A percentile compares a stretch with the other conserved stretches of the same genome.
Conservation (phyloP, 495 filamentous ascomycete genomes). For the Trichoderma erinaceum region DNA sequence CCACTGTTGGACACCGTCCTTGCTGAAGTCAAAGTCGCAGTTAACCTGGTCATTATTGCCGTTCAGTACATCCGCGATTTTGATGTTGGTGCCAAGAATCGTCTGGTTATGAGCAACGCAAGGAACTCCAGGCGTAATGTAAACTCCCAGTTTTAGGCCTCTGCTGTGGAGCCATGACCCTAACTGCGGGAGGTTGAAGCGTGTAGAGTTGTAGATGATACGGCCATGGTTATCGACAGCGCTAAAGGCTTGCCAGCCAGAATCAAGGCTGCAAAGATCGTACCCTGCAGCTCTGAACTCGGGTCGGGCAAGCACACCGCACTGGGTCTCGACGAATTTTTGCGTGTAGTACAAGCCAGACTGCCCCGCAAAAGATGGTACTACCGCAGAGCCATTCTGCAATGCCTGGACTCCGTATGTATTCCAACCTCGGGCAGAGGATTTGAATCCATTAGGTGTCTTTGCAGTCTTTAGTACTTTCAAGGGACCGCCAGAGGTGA, state of each 20-base stretch:
- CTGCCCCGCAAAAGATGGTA: constrained; percentile 18
- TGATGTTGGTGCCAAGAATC: constrained; percentile 26
- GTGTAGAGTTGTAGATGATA: constrained; percentile 23
- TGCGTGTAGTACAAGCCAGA: constrained; percentile 22
- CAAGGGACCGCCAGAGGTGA: constrained; percentile 15
- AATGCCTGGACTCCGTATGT: constrained; percentile 15
- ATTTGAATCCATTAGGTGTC: constrained; percentile 13
- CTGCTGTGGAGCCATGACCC: constrained; percentile 23
- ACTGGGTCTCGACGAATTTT: constrained; percentile 21
- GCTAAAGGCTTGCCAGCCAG: constrained; percentile 25
- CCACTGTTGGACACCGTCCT: constrained; percentile 26
- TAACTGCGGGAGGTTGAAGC: constrained; percentile 23
- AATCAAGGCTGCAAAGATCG: constrained; percentile 26
- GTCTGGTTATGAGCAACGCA: constrained; percentile 22
- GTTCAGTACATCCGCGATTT: constrained; percentile 23
- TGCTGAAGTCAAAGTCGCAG: constrained; percentile 27
- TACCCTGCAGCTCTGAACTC: constrained; percentile 22
- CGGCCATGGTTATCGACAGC: constrained; percentile 27
- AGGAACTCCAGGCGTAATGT: constrained; percentile 27
- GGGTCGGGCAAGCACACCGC: constrained; percentile 19
- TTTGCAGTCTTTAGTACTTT: constrained; percentile 19
- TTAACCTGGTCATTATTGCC: constrained; percentile 23
- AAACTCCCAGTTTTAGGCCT: constrained; percentile 27
- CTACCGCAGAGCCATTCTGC: constrained; percentile 15
- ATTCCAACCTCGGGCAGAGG: constrained; percentile 14